These are phyloP conservation scores for Jaltomata sinuosa DNA, from an alignment of 257 asterid species.

Conservation along the genomic window DNA sequence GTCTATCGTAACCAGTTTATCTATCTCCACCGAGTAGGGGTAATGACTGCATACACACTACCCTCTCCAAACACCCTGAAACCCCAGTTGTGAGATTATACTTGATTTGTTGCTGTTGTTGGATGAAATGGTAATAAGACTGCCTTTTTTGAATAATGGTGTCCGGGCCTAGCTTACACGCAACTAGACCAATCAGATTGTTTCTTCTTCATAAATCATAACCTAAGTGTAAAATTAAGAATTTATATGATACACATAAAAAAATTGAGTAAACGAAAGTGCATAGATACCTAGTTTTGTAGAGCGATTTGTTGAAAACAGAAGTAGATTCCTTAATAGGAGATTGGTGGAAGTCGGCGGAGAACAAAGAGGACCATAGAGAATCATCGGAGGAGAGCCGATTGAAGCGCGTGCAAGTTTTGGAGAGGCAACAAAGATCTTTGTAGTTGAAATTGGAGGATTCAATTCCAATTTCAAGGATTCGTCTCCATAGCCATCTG, in stretches of 20 bases:
- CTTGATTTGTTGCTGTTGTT: too few relatives aligned
- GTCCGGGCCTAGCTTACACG: too few relatives aligned
- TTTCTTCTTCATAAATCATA: background rate
- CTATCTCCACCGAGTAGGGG: too few relatives aligned
- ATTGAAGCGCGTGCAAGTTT: slow-evolving; percentile 47
- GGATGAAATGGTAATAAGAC: too few relatives aligned
- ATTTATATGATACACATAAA: background rate
- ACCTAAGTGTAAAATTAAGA: background rate
- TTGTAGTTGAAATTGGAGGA: slow-evolving; percentile 29
- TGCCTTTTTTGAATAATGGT: too few relatives aligned
- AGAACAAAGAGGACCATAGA: slow-evolving; percentile 51
- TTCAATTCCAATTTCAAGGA: slow-evolving; percentile 55
- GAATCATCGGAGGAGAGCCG: slow-evolving; percentile 47
- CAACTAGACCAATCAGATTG: background rate
- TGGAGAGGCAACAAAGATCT: slow-evolving; percentile 54
- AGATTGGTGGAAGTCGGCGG: slow-evolving; percentile 36
- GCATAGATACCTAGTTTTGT: slow-evolving; percentile 44
- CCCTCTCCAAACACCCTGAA: too few relatives aligned
- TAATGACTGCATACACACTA: too few relatives aligned
- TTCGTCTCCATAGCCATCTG: slow-evolving; percentile 71
- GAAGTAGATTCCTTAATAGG: slow-evolving; percentile 7
- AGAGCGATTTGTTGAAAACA: slow-evolving; percentile 28
- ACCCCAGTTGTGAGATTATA: too few relatives aligned
- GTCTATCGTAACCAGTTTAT: too few relatives aligned
- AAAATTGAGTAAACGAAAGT: background rate